phyloP scores from a whole-genome alignment of 106 monocot species.

The Allium fistulosum region DNA sequence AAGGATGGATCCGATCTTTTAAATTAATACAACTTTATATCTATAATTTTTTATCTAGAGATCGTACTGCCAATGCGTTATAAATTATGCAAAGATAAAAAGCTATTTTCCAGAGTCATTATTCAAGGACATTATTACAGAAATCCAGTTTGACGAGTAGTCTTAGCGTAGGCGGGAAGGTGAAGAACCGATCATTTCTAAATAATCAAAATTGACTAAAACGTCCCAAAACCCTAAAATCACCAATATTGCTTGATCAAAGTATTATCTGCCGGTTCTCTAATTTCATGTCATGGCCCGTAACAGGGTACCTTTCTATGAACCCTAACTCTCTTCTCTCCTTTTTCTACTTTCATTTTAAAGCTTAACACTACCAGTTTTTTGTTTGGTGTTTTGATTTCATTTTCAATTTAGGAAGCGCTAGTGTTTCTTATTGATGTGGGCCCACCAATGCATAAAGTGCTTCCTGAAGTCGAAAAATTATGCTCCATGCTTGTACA shows the following conservation, averaged over 20 bases:
- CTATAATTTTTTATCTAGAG: no score
- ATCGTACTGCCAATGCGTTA: no score
- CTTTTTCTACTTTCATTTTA: not conserved
- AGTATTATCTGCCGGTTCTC: not conserved
- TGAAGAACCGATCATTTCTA: not conserved
- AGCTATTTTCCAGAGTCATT: no score
- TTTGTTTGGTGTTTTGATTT: not conserved
- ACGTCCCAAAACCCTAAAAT: not conserved
- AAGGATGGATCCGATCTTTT: no score
- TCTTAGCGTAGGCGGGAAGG: constrained; percentile 18
- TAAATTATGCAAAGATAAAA: no score
- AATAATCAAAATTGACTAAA: not conserved
- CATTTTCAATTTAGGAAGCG: constrained; percentile 40
- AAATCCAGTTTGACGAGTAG: no score
- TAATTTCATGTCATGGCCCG: constrained; percentile 13
- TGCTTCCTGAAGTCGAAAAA: constrained; percentile 70
- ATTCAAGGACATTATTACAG: no score
- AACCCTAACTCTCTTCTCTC: not conserved
- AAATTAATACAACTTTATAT: no score
- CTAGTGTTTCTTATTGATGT: constrained; percentile 83
- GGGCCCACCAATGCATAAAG: constrained; percentile 74
- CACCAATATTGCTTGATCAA: not conserved
- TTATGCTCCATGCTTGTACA: constrained; percentile 73
- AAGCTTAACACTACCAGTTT: not conserved
- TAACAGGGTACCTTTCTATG: constrained; percentile 1